Base-by-base conservation (phyloP, 2,329 filamentous ascomycete genomes). In the Microsporum audouinii region DNA sequence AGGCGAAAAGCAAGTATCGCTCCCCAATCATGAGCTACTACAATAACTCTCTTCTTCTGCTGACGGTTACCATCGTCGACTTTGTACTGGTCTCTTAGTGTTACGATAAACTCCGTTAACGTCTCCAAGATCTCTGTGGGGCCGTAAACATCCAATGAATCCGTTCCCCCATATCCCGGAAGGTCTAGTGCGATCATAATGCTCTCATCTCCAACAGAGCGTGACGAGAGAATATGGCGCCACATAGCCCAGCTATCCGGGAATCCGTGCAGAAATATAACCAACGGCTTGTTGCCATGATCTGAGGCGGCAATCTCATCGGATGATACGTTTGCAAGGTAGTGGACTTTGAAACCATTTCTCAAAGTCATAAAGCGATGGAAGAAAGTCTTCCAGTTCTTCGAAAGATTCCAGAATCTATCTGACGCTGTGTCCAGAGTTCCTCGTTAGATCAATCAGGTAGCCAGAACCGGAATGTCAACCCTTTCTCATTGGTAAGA, bases 211-310 rank as follows among this genome's bases (percentile, higher is more conserved):
- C 71, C 69, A 7, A 78, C 66, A 7, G 70, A 66, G 6, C 72
- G 62, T 0, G 76, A 77, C 43, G 70, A 69, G 23, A 84, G 70
- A 29, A 82, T 69, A 58, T 78, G 71, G 53, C 76, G 75, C 80
- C 81, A 85, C 58, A 84, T 70, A 8, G 78, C 74, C 70, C 76
- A 83, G 61, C 80, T 82, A 65, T 85, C 82, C 5, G 82, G 82
- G 62, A 83, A 85, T 41, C 82, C 82, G 68, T 84, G 82, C 17
- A 84, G 71, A 65, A 84, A 80, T 45, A 84, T 75, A 29, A 81
- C 74, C 14, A 84, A 68, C 0, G 75, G 73, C 58, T 70, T 74
- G 8, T 65, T 63, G 27, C 64, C 39, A 60, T 62, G 63, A 58
- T 29, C 55, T 63, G 66, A 60, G 17, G 43, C 63, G 23, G 60